phyloP scores from a whole-genome alignment of 164 flowering plant species.

The Macadamia integrifolia region DNA sequence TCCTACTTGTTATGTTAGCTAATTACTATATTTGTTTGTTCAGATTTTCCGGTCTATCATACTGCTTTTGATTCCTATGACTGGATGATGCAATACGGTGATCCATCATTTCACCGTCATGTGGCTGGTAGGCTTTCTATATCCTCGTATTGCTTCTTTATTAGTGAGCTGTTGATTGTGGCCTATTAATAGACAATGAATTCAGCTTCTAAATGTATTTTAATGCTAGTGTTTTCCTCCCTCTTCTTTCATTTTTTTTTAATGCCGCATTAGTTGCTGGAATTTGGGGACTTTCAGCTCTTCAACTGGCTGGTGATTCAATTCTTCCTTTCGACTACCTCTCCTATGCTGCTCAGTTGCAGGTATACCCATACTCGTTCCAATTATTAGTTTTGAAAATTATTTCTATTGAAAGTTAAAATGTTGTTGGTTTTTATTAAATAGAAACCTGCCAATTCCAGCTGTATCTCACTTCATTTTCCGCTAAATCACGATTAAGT shows the following conservation, averaged over 20 bases:
- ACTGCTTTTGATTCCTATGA: constrained; percentile 82
- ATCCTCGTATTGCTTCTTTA: neutral
- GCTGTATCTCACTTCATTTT: neutral
- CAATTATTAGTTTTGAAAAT: neutral
- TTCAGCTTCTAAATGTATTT: neutral
- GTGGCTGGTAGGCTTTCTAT: constrained; percentile 55
- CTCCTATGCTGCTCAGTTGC: constrained; percentile 62
- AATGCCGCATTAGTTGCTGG: constrained; percentile 51
- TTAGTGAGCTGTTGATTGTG: neutral
- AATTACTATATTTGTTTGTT: constrained; percentile 1
- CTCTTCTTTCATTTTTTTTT: constrained; percentile 6
- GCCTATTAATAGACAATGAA: neutral
- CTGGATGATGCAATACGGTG: constrained; percentile 75
- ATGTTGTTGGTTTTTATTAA: neutral
- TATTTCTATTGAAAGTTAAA: too few species aligned
- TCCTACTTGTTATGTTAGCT: neutral
- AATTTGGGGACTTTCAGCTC: constrained; percentile 91
- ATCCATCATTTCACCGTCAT: constrained; percentile 88
- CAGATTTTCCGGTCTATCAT: constrained; percentile 97
- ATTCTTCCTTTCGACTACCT: constrained; percentile 71
- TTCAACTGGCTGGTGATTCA: constrained; percentile 75
- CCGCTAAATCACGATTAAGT: neutral
- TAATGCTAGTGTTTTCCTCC: too few species aligned
- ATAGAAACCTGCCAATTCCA: neutral
- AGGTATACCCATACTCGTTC: constrained; percentile 34